Evolutionary conservation across 1,139 yeast species (phyloP), one percentile per base, ranked within the genome.

Genomic region (Sugiyamaella novakii): DNA sequence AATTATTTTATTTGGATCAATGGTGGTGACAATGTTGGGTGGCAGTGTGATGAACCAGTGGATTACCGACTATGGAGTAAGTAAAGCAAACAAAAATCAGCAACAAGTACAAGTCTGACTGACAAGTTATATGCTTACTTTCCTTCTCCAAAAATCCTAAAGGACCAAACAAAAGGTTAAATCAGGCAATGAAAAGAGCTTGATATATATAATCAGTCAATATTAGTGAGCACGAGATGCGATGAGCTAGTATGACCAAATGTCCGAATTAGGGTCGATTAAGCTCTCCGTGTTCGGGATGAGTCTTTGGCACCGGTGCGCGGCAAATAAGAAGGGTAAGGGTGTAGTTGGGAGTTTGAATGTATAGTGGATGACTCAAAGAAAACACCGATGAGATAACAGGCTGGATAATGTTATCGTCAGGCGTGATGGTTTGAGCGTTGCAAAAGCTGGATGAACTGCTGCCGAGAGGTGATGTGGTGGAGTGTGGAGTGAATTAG

Each of bases 151-250:
- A 19, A n/a, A n/a, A n/a, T n/a, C n/a, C n/a, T n/a, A n/a, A n/a
- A n/a, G n/a, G n/a, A n/a, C n/a, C n/a, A n/a, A n/a, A n/a, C n/a
- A n/a, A n/a, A n/a, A n/a, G n/a, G n/a, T n/a, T n/a, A 38, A n/a
- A 38, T 27, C 33, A 27, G 42, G 42, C 42, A 38, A 38, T 10
- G 31, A 4, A 28, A 38, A 27, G 17, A 38, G 42, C 18, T 12
- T 36, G 29, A 31, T 31, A 31, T 25, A 38, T 27, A 38, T n/a
- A n/a, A n/a, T n/a, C n/a, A n/a, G n/a, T n/a, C n/a, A n/a, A n/a
- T 34, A 34, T 21, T 15, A 34, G 18, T 8, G 25, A 22, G 25
- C 25, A 5, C 5, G 8, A 6, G 25, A 22, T 22, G 25, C 5
- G 25, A 22, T 22, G 25, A 22, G 25, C 25, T 22, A 22, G 25